Percentiles rank a stretch among this genome's conserved stretches.
Conservation (phyloP, 2,329 filamentous ascomycete species). For the Colletotrichum tabaci region DNA sequence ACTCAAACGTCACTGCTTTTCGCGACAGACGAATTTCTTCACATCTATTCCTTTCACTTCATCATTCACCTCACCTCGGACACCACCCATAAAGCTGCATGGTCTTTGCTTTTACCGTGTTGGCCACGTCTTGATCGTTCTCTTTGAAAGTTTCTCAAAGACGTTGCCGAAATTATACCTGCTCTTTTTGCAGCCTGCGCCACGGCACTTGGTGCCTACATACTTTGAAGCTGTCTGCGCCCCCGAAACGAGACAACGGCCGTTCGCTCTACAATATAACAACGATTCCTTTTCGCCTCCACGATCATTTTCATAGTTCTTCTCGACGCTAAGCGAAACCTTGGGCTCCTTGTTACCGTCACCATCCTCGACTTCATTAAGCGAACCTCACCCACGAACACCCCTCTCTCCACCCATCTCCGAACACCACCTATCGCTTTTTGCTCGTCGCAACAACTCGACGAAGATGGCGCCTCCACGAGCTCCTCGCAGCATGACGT, state of each 20-base stretch:
- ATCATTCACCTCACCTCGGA: conserved; percentile 9
- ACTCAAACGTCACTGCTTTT: conserved; percentile 44
- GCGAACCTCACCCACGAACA: conserved; percentile 1
- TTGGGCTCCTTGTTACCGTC: background rate
- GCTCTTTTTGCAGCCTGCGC: conserved; percentile 15
- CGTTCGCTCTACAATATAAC: conserved; percentile 11
- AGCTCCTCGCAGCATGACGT: conserved; percentile 39
- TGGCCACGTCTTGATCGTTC: background rate
- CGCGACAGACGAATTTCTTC: conserved; percentile 42
- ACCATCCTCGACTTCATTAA: background rate
- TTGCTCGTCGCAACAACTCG: background rate
- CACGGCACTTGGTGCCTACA: conserved; percentile 25
- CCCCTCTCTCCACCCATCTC: background rate
- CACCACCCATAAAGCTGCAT: conserved; percentile 14
- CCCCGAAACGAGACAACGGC: conserved; percentile 9
- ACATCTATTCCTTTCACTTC: conserved; percentile 6
- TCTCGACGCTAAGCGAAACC: background rate
- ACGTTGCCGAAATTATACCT: background rate
- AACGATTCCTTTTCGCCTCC: background rate
- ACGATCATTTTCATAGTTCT: background rate
- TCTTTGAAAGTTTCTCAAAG: conserved; percentile 9
- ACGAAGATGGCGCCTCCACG: conserved; percentile 44
- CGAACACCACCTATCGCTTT: background rate
- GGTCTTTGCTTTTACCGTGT: background rate
- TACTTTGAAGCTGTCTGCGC: conserved; percentile 19